phyloP scores from a whole-genome alignment of 371 early-diverging fungal species.

The Fennellomyces sp. region DNA sequence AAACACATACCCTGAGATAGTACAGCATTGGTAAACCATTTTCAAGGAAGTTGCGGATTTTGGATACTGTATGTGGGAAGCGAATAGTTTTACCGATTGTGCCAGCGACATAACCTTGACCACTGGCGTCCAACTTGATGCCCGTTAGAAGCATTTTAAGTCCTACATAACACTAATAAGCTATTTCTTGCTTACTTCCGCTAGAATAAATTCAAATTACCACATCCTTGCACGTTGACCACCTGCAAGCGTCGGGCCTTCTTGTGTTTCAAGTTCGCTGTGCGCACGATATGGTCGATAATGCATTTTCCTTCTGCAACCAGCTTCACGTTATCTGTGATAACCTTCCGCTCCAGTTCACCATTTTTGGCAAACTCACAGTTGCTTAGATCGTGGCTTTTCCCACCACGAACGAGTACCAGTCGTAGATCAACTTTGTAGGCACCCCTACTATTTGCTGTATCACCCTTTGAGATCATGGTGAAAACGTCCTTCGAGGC shows the following conservation, averaged over 20 bases:
- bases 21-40: background rate
- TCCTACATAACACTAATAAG: background rate
- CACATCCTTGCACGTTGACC: background rate
- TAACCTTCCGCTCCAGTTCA: background rate
- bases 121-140: background rate
- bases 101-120: background rate
- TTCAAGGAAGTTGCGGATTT: background rate
- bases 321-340: background rate
- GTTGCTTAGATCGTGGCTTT: background rate
- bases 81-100: background rate
- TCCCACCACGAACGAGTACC: background rate
- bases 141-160: background rate
- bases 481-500: background rate
- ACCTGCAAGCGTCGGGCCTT: background rate
- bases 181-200: background rate
- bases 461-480: background rate
- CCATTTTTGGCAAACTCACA: constrained; percentile 2
- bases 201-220: background rate
- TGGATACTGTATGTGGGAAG: background rate
- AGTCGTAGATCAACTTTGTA: constrained; percentile 1
- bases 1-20: background rate
- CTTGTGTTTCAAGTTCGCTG: background rate
- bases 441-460: background rate
- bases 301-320: background rate
- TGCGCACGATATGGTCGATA: background rate